phyloP scores from a whole-genome alignment of 768 basidiomycete species.

The Sarcodon sp. region DNA sequence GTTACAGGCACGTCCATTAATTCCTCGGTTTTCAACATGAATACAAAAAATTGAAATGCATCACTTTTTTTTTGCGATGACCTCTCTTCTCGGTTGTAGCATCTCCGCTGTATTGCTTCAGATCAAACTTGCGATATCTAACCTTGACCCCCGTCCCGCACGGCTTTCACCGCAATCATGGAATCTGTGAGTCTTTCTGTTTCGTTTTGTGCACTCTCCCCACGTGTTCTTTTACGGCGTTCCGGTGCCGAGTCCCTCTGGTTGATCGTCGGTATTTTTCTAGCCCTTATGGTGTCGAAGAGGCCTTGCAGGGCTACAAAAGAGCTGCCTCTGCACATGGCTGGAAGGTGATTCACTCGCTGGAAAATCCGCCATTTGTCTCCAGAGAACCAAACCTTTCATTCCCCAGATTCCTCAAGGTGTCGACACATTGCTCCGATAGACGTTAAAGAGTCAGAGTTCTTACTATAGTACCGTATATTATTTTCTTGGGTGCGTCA shows the following conservation, averaged over 20 bases:
- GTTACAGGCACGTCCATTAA: conserved; percentile 32
- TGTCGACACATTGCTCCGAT: no score
- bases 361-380: no score
- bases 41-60: not conserved
- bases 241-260: no score
- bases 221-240: not conserved
- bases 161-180: conserved; percentile 35
- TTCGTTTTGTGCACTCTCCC: not conserved
- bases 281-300: conserved; percentile 33
- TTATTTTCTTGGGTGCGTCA: no score
- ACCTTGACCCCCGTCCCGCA: conserved; percentile 51
- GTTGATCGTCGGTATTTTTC: not conserved
- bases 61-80: not conserved
- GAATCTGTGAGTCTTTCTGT: conserved; percentile 23
- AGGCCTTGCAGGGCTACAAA: conserved; percentile 52
- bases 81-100: conserved; percentile 9
- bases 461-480: no score
- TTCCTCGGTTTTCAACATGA: not conserved
- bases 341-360: conserved; percentile 33
- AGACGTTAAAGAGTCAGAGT: no score
- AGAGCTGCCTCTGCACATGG: conserved; percentile 52
- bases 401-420: no score
- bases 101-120: conserved; percentile 39
- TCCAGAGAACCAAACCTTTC: no score
- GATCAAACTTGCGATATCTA: conserved; percentile 59